phyloP scores from a whole-genome alignment of 257 asterid species.

The Plantago elongata region DNA sequence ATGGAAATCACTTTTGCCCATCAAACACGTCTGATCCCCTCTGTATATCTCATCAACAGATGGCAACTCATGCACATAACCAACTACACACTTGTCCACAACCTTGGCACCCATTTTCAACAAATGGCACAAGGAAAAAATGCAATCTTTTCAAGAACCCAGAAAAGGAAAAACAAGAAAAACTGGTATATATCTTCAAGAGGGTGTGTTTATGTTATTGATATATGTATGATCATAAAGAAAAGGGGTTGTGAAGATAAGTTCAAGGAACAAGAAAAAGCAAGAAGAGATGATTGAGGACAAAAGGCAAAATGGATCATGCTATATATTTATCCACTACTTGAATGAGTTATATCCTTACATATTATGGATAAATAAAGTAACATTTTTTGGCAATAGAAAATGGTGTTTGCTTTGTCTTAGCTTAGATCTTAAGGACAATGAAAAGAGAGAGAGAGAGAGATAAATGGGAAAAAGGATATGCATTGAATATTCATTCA shows the following conservation, averaged over 20 bases:
- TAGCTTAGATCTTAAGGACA: slow-evolving; percentile 31
- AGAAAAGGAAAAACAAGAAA: neutral
- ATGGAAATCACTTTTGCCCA: slow-evolving; percentile 32
- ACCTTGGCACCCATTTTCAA: slow-evolving; percentile 35
- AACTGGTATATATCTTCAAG: slow-evolving; percentile 22
- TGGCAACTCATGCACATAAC: slow-evolving; percentile 30
- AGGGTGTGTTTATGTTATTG: neutral
- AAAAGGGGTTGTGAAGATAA: too few species aligned
- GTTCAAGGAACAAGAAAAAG: too few species aligned
- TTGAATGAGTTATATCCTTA: too few species aligned
- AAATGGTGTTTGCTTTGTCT: neutral
- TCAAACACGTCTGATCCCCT: slow-evolving; percentile 28
- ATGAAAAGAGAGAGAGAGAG: slow-evolving; percentile 16
- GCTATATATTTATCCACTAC: too few species aligned
- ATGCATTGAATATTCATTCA: slow-evolving; percentile 41
- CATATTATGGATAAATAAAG: too few species aligned
- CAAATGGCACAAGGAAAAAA: neutral
- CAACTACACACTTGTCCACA: slow-evolving; percentile 34
- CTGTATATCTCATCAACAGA: slow-evolving; percentile 29
- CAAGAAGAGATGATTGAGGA: neutral
- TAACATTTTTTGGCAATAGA: too few species aligned
- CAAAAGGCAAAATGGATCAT: neutral
- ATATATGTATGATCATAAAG: neutral
- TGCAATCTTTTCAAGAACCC: slow-evolving; percentile 1
- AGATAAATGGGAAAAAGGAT: slow-evolving; percentile 22